Percentiles rank a stretch among this genome's conserved stretches.
These are phyloP conservation scores for Botrytis porri DNA, from an alignment of 2,329 filamentous ascomycete species.

Conservation along the genomic window DNA sequence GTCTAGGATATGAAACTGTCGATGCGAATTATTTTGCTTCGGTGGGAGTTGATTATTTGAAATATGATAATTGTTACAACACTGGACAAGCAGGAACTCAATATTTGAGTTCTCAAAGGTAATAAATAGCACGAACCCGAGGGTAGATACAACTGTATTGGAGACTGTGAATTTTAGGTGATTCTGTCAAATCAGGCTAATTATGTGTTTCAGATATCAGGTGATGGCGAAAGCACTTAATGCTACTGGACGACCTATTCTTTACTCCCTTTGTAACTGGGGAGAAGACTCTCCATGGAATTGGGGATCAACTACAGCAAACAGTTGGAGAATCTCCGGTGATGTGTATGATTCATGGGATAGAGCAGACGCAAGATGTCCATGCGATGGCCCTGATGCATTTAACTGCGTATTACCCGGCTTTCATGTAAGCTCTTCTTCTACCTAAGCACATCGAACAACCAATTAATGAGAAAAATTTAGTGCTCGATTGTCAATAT, in stretches of 20 bases:
- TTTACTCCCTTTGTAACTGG: constrained; percentile 47
- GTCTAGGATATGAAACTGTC: constrained; percentile 48
- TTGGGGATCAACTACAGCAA: constrained; percentile 39
- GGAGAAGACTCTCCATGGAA: constrained; percentile 47
- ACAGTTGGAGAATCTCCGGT: constrained; percentile 42
- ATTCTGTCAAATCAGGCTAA: constrained; percentile 2
- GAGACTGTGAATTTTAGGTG: no score
- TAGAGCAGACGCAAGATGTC: constrained; percentile 41
- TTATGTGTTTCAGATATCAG: constrained; percentile 33
- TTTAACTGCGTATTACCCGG: constrained; percentile 35
- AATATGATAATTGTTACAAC: constrained; percentile 58
- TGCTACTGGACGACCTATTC: constrained; percentile 40
- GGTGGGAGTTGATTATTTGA: constrained; percentile 52
- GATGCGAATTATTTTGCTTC: constrained; percentile 52
- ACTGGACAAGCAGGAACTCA: constrained; percentile 48
- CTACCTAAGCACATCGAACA: no score
- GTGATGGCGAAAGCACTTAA: constrained; percentile 40
- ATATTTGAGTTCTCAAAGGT: constrained; percentile 43
- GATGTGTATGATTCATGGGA: constrained; percentile 43
- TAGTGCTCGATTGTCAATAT: constrained; percentile 36
- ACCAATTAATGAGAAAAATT: background rate
- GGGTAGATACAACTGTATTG: background rate
- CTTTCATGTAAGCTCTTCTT: constrained; percentile 26
- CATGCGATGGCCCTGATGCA: constrained; percentile 41
- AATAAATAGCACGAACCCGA: background rate